Base-by-base conservation (phyloP, 371 early-diverging fungal genomes). In the Chytridium lagenaria region DNA sequence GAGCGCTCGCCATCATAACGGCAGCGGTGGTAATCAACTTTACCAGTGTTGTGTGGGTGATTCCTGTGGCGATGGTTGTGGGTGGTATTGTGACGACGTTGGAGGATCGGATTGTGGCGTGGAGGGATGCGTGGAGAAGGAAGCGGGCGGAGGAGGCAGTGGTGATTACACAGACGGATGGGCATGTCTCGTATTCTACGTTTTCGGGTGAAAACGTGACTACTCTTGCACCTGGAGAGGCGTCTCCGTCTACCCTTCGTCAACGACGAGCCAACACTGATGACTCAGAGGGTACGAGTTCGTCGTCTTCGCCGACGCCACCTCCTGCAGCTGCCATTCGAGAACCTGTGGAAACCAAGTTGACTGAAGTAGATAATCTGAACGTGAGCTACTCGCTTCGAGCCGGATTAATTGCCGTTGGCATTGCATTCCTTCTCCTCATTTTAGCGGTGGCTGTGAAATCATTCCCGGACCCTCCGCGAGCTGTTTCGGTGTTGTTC, bases 31-130 rank as follows among this genome's bases (percentile, higher is more conserved):
- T 86, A 0, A 83, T 81, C 36, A 75, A 80, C 59, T 83, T 84
- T 59, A 66, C 75, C 3, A 39, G 36, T 67, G 77, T 34, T 67
- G 57, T 84, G 19, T 90, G 87, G 87, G 70, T 90, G 38, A 78
- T 84, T 61, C 88, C 88, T 1, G 80, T 80, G 28, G 50, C 87
- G 66, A 88, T 90, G 86, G 76, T 83, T 22, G 67, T 76, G 39
- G 88, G 88, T n/a, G 90, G 89, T 7, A 2, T 83, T 1, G 73
- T 79, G 63, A 79, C 83, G 52, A 84, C 55, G 22, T 26, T 75
- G 33, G 76, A 73, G 65, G 38, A 36, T 26, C n/a, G n/a, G n/a
- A n/a, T n/a, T n/a, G n/a, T n/a, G n/a, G n/a, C n/a, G 15, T 33
- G 7, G 49, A 26, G 67, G 23, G 5, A 50, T 33, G 10, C 31